Evolutionary conservation across 1,139 yeast species (phyloP).

Genomic region (Wickerhamomyces sp.): DNA sequence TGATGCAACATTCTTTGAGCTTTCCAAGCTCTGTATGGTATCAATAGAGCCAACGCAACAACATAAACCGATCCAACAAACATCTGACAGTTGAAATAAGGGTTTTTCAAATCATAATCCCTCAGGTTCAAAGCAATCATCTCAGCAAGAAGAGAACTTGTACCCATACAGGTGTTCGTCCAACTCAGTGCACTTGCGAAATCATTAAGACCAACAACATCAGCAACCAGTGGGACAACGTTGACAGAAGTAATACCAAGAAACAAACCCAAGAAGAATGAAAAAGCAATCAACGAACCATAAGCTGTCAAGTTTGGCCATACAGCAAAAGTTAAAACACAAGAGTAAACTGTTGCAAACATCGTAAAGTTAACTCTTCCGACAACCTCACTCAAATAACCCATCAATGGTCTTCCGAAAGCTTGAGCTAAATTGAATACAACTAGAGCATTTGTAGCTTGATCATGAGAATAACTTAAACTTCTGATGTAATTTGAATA

Average conservation of each 20-base stretch:
- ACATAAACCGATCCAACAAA: constrained; percentile 35
- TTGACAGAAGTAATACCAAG: constrained; percentile 54
- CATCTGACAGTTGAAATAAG: constrained; percentile 39
- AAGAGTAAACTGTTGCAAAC: constrained; percentile 27
- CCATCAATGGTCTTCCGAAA: constrained; percentile 49
- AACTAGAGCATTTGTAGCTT: constrained; percentile 47
- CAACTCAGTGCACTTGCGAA: constrained; percentile 31
- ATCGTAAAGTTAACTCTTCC: constrained; percentile 45
- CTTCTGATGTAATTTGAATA: constrained; percentile 45
- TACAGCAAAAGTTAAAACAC: constrained; percentile 34
- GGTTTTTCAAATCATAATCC: constrained; percentile 23
- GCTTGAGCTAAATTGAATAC: constrained; percentile 48
- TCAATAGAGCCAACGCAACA: constrained; percentile 26
- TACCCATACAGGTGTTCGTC: constrained; percentile 26
- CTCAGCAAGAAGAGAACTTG: constrained; percentile 33
- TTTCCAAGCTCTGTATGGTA: constrained; percentile 31
- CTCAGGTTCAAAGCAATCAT: constrained; percentile 43
- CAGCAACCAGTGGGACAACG: constrained; percentile 49
- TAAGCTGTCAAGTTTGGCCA: constrained; percentile 53
- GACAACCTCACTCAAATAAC: constrained; percentile 38
- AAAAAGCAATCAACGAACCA: constrained; percentile 41
- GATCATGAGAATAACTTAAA: constrained; percentile 40
- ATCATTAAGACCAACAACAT: constrained; percentile 33
- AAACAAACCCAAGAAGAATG: constrained; percentile 40
- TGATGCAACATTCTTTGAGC: constrained; percentile 20